Percentiles rank a stretch among this genome's conserved stretches.
Evolutionary conservation across 192 early-diverging fungal species (phyloP).

Genomic region (Backusella australiensis): DNA sequence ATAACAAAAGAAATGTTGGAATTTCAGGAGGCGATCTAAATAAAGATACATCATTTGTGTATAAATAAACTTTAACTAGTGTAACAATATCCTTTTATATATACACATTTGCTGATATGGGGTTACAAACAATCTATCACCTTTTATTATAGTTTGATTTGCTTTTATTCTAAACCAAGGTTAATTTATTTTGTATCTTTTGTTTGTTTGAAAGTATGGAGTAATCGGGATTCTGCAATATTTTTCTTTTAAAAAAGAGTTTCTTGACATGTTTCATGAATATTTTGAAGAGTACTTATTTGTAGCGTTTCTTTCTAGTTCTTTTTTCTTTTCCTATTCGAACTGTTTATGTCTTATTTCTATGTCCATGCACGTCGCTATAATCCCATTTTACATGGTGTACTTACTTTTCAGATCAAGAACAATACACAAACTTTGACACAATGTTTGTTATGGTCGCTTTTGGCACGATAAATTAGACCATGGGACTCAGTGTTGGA

Average conservation of each 20-base stretch:
- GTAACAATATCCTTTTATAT: neutral
- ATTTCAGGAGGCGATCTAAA: slow-evolving; percentile 2
- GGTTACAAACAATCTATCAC: neutral
- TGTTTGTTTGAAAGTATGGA: neutral
- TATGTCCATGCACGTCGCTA: slow-evolving; percentile 96
- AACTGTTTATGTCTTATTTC: slow-evolving; percentile 48
- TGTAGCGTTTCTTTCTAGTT: neutral
- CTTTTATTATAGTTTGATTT: neutral
- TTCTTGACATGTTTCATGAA: slow-evolving; percentile 12
- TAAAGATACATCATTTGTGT: neutral
- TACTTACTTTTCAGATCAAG: slow-evolving; percentile 79
- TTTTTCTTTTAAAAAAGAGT: neutral
- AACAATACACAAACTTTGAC: slow-evolving; percentile 56
- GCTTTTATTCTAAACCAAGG: neutral
- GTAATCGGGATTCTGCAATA: neutral
- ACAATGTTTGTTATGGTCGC: slow-evolving; percentile 70
- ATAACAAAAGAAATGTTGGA: neutral
- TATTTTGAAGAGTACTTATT: neutral
- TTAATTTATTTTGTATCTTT: neutral
- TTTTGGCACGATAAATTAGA: slow-evolving; percentile 88
- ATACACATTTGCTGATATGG: neutral
- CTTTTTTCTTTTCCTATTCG: neutral
- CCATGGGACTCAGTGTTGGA: slow-evolving; percentile 94
- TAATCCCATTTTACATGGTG: slow-evolving; percentile 77
- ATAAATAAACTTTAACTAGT: neutral